Evolutionary conservation across 371 early-diverging fungal species (phyloP), one percentile per base, ranked within the genome.

Genomic region (Basidiobolus meristosporus): DNA sequence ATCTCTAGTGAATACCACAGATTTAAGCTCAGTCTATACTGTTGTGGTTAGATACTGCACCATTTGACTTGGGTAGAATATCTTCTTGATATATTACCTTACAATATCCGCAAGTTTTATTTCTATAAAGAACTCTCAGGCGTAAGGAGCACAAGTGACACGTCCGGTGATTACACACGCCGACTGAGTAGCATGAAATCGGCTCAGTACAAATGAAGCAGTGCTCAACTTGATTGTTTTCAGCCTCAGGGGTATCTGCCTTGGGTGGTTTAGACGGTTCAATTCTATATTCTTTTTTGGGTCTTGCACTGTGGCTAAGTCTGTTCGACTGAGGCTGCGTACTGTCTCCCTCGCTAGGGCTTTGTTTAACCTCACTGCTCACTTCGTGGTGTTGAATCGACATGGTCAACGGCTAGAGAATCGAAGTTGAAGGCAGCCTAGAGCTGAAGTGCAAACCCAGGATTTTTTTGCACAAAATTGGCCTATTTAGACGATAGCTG

Each of bases 151-250:
- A 96, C 3, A 76, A 54, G 44, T 87, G 85, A 59, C 96, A 96
- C 2, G 80, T 77, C 14, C 73, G 65, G 56, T 96, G 96, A 53
- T 90, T 81, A 56, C 96, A 96, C 39, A 64, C 64, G 5, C 86
- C 80, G n/a, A 96, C 64, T 3, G 91, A 86, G 51, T 68, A 84
- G 40, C 65, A 78, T 15, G 51, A 56, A 12, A 88, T 68, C 2
- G 75, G 70, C 30, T 90, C 84, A 0, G 93, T 77, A 55, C 96
- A 96, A 46, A 96, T 96, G 50, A 78, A 73, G 54, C 96, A 96
- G 2, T 65, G 52, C 16, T 65, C 58, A 9, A 60, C 63, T 6
- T 63, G 65, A 42, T 11, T 66, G 15, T 46, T 57, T 4, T 57
- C 62, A 1, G 50, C 47, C 7, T 53, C 63, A 1, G 38, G 59